Conservation (phyloP, 257 asterid genomes). For the Solanum sparsipilum region DNA sequence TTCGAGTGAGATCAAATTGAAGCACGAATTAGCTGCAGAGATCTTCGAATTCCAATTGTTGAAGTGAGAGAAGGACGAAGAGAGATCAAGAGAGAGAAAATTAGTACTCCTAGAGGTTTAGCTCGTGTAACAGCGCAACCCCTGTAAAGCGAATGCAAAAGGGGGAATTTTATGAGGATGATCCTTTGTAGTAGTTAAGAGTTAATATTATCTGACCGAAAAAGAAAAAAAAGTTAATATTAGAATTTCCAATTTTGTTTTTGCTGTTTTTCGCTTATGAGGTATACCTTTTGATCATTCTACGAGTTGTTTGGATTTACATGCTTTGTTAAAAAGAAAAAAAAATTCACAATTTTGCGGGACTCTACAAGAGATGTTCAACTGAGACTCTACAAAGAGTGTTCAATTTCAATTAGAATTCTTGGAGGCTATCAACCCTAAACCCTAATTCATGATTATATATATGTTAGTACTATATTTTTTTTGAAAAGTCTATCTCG, state of each 20-base stretch:
- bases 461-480: too few relatives aligned
- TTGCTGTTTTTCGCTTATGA: background rate
- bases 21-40: background rate
- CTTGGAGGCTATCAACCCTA: fast-evolving
- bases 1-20: conserved; percentile 14
- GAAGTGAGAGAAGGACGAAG: background rate
- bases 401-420: too few relatives aligned
- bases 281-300: background rate
- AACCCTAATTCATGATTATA: too few relatives aligned
- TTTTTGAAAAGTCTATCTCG: too few relatives aligned
- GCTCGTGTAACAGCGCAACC: conserved; percentile 15
- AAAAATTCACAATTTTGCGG: too few relatives aligned
- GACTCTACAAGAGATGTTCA: too few relatives aligned
- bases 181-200: background rate
- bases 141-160: background rate
- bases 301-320: background rate
- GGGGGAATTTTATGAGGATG: background rate
- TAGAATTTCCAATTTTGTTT: background rate
- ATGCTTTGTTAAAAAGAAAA: background rate
- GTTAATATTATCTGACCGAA: background rate
- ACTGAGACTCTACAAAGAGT: too few relatives aligned
- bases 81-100: conserved; percentile 20
- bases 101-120: conserved; percentile 8
- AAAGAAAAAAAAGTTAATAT: background rate
- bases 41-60: background rate